Conservation (phyloP, 768 basidiomycete species). For the Hortiboletus campestris region DNA sequence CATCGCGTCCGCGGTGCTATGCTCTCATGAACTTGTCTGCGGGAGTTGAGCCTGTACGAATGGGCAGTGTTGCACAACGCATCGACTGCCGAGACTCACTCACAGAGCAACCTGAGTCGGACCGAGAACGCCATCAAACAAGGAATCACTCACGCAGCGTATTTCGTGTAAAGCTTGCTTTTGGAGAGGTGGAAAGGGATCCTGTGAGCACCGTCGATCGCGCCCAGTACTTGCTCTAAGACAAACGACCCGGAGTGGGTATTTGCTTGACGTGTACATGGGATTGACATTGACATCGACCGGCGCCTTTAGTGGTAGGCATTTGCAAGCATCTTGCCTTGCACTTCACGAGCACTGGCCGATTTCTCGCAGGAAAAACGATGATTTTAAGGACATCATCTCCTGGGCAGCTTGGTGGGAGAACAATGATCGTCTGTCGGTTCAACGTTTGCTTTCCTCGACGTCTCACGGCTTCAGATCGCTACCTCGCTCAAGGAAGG, state of each 20-base stretch:
- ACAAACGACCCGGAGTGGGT: no score
- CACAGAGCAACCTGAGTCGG: background rate
- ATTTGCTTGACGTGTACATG: no score
- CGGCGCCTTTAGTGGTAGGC: background rate
- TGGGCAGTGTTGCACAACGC: no score
- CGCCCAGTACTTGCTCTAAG: no score
- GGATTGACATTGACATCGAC: no score
- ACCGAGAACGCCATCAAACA: background rate
- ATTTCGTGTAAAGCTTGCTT: conserved; percentile 2
- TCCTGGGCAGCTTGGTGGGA: background rate
- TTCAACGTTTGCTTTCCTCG: no score
- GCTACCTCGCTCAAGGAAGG: background rate
- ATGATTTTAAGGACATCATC: background rate
- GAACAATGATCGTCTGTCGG: background rate
- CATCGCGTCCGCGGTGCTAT: no score
- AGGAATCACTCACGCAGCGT: background rate
- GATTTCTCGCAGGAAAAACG: background rate
- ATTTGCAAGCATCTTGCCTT: background rate
- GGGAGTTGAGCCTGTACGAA: no score
- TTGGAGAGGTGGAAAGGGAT: background rate
- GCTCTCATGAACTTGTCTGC: no score
- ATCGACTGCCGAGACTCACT: no score
- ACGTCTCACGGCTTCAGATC: background rate
- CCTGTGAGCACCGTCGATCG: background rate
- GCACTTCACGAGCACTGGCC: no score